Conservation (phyloP, 352 stramenopile species). For the Pythium rhizo-oryzae region DNA sequence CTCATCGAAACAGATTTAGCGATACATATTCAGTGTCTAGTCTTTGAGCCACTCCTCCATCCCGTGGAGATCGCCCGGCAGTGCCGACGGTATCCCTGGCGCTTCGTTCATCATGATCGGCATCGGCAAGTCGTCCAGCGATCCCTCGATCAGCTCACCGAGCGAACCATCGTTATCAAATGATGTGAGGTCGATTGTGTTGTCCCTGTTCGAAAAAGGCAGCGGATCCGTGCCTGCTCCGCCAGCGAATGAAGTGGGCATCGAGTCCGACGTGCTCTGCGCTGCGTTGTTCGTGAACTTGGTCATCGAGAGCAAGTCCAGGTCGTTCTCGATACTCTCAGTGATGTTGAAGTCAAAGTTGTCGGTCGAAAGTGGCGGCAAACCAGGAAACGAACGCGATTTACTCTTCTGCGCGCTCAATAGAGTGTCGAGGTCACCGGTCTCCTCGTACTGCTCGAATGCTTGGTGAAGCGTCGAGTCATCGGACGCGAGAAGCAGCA, state of each 20-base stretch:
- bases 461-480: conserved; percentile 70
- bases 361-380: conserved; percentile 61
- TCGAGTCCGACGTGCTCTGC: conserved; percentile 15
- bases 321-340: conserved; percentile 78
- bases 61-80: conserved; percentile 71
- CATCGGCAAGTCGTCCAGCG: conserved; percentile 63
- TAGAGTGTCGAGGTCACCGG: conserved; percentile 70
- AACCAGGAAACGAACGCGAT: conserved; percentile 63
- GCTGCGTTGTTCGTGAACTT: conserved; percentile 44
- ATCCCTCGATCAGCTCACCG: conserved; percentile 54
- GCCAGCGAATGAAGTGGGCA: conserved; percentile 3
- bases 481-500: conserved; percentile 77
- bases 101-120: conserved; percentile 64
- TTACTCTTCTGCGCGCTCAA: conserved; percentile 65
- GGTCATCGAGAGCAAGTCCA: conserved; percentile 76
- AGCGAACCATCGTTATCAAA: conserved; percentile 34
- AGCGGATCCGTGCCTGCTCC: conserved; percentile 39
- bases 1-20: background rate
- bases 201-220: conserved; percentile 38
- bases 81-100: conserved; percentile 43
- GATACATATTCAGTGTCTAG: conserved; percentile 37
- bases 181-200: conserved; percentile 29
- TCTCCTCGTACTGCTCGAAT: conserved; percentile 84
- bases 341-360: conserved; percentile 79
- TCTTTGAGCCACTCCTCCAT: conserved; percentile 85